A percentile compares a stretch with the other conserved stretches of the same genome.
phyloP scores from a whole-genome alignment of 768 basidiomycete species.

The Tephrocybe sp. region DNA sequence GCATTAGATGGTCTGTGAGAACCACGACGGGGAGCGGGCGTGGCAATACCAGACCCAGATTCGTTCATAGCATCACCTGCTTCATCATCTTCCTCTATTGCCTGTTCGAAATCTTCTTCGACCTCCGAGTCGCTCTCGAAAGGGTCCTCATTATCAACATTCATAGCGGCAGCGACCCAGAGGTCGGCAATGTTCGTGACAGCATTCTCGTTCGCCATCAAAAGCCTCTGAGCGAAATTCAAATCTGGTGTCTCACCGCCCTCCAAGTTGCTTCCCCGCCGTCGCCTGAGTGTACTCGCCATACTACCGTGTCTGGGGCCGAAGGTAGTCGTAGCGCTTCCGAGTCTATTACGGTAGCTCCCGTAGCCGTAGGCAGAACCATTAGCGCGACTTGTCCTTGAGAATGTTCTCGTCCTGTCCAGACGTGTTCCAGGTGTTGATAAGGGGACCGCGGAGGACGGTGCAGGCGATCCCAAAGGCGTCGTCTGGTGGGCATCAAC shows the following conservation, averaged over 20 bases:
- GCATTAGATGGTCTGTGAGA: conserved; percentile 30
- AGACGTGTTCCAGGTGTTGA: conserved; percentile 35
- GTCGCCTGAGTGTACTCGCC: conserved; percentile 48
- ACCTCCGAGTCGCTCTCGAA: conserved; percentile 58
- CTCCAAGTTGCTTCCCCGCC: conserved; percentile 49
- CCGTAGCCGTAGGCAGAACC: conserved; percentile 84
- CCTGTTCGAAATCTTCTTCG: conserved; percentile 24
- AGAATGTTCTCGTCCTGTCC: conserved; percentile 48
- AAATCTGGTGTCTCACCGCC: conserved; percentile 48
- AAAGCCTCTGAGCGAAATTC: conserved; percentile 83
- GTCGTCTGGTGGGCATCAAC: conserved; percentile 34
- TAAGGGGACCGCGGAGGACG: conserved; percentile 47
- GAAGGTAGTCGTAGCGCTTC: conserved; percentile 43
- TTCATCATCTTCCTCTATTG: conserved; percentile 30
- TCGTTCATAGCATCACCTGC: conserved; percentile 24
- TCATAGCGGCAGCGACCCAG: conserved; percentile 97
- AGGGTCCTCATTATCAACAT: conserved; percentile 86
- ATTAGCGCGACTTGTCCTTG: conserved; percentile 56
- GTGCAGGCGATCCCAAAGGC: conserved; percentile 26
- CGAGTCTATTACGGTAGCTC: conserved; percentile 52
- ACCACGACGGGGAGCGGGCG: conserved; percentile 19
- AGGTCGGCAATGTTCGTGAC: conserved; percentile 94
- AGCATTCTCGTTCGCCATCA: conserved; percentile 93
- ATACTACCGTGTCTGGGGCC: conserved; percentile 53
- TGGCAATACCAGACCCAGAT: conserved; percentile 18